Base-by-base conservation (phyloP, 805 yeast genomes). In the Helenozyma baotianmanensis region DNA sequence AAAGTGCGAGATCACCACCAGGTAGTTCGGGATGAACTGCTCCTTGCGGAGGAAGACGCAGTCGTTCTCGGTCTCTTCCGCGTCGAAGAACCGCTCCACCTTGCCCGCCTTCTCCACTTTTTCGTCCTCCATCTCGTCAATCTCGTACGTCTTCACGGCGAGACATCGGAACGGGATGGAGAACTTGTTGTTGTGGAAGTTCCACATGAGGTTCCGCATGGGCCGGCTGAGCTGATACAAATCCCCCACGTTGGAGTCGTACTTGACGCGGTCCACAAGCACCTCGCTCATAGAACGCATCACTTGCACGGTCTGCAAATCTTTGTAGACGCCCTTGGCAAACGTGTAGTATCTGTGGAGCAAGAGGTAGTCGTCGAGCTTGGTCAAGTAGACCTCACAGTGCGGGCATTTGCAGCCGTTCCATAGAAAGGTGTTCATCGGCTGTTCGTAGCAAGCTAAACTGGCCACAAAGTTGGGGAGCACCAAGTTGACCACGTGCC, bases 371-470 rank as follows among this genome's bases (percentile, higher is more conserved):
- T 71, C 64, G 45, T 83, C 94, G 30, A 78, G 63, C 9, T 71
- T 42, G 0, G 70, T 70, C 15, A 82, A 54, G 25, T 60, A 62
- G 32, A 59, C 60, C 10, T 59, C 58, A 47, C 94, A 83, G 42
- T 68, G 73, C 1, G 43, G 39, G 50, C 94, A 83, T 23, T 68
- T 69, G 53, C 90, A 82, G 0, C 90, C 90, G 50, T 82, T 82
- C 89, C 90, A 83, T 15, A 83, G 53, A 31, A 83, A 42, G 40
- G 80, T 82, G 28, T 85, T 81, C 50, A 78, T 76, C 6, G 80
- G 52, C 35, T 79, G 80, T 43, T 83, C 94, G 51, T 82, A 83
- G 40, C 85, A 74, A 0, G 86, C 64, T 14, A 80, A 58, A 0
- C 78, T 60, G 36, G 78, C 76, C 41, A 83, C 52, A 33, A 80